Evolutionary conservation across 805 yeast species (phyloP), one percentile per base, ranked within the genome.

Genomic region (Metschnikowia aberdeeniae): DNA sequence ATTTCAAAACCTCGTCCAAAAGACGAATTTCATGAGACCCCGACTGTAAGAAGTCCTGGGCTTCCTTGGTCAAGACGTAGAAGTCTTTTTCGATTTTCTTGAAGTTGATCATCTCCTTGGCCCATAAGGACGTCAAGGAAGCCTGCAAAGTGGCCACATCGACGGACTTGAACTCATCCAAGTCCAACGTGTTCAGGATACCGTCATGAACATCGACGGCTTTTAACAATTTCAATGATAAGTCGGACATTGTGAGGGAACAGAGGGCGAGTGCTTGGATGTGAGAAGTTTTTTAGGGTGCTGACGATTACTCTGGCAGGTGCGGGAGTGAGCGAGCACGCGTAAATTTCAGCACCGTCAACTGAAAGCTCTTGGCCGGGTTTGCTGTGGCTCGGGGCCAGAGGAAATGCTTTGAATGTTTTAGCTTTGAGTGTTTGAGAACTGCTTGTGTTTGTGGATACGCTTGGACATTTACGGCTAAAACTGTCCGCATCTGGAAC

Each of bases 11-110:
- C 62, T 83, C 87, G 43, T 79, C 75, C 52, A 88, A 76, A 39
- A 93, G 75, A 55, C 95, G 80, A 59, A 77, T 79, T 70, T 93
- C 99, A 60, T 93, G 97, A 28, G 97, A 88, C 6, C 99, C 99
- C 44, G 86, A 70, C 11, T 67, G 65, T 13, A 87, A 76, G 49
- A 90, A 86, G 35, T 86, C 90, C 55, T 79, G 67, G 40, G 95
- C 98, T 72, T 93, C 99, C 9, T 66, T 68, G 10, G 95, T 84
- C 52, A 89, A 77, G 24, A 74, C 67, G 84, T 90, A 92, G 52
- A 72, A 64, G 54, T 90, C 95, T 43, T 75, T 72, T 64, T 92
- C 98, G 44, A 80, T 73, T 49, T 86, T 78, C 55, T 78, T 73
- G 72, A 81, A 90, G 36, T 68, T 68, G 56, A 93, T 77, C 87